Base-by-base conservation (phyloP, 2,329 filamentous ascomycete species). In the Colletotrichum spinosum region DNA sequence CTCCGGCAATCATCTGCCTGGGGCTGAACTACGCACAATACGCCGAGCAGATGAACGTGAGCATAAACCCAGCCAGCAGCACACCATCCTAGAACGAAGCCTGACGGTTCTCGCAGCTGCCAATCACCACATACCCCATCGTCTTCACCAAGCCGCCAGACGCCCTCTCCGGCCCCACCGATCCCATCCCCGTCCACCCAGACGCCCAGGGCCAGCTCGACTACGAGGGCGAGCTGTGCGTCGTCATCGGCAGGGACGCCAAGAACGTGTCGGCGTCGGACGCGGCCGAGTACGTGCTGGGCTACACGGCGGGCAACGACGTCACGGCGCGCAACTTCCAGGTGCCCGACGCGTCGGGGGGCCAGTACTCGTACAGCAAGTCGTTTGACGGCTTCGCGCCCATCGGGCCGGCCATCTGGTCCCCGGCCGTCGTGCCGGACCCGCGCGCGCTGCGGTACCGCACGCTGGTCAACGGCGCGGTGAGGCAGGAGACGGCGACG, bases 251-350 rank as follows among this genome's bases (percentile, higher is more conserved):
- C 9, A 77, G 79, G 42, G 76, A 80, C 38, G 79, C 77, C 56
- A 84, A 84, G 68, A 80, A 86, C 56, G 78, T 86, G 3, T 68
- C 75, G 4, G 81, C 83, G 54, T 76, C 75, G 1, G 78, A 86
- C 35, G 83, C 83, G 5, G 68, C 82, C 5, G 77, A 82, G 33
- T 84, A 86, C 69, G 77, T 88, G 2, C 79, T 87, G 1, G 86
- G 85, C 37, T 88, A 87, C 67, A 85, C 85, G 0, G 81, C 81
- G 33, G 82, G 82, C 39, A 88, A 88, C 71, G 84, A 86, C 66
- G 70, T 86, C 15, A 83, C 82, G 2, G 81, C 83, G 0, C 74
- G 84, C 3, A 81, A 84, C 61, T 74, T 78, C 41, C 84, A 87
- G 70, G 79, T 85, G 61, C 83, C 85, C 0, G 70, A 67, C 4